Base-by-base conservation (phyloP, 2,329 filamentous ascomycete species). In the Aureobasidium pullulans region DNA sequence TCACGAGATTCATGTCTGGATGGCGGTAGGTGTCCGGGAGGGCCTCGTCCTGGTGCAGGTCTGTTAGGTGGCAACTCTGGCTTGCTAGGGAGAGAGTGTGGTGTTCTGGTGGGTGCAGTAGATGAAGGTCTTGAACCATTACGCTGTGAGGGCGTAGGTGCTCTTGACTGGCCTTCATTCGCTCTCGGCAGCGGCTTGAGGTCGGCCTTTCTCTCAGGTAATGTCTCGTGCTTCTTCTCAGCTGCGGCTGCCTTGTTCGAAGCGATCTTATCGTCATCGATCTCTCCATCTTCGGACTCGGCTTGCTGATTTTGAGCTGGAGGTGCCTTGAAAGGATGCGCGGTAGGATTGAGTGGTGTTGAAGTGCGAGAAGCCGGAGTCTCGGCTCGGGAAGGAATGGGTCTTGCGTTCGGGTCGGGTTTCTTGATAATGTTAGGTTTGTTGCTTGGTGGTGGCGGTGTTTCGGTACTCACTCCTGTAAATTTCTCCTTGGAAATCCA, bases 401-500 rank as follows among this genome's bases (percentile, higher is more conserved):
- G 68, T 32, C 57, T 61, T 15, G 50, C 40, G 4, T 46, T 53
- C 13, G 44, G 57, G 36, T 50, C 53, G 31, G 53, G 53, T 44
- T 59, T 53, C 57, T 59, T 60, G 39, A 44, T n/a, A 19, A 6
- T 37, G 57, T 59, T 31, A 53, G 57, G 46, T 32, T 47, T 60
- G 39, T 28, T 34, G 15, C 7, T 36, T n/a, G 36, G 15, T 11
- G 34, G 42, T 29, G 37, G 32, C 19, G 31, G 4, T 31, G 28
- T 15, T 36, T 31, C 34, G 3, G 11, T 49, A 70, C 81, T 75
- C 74, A 88, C 86, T 62, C 81, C 77, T 64, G 84, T 86, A 61
- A 92, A 93, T 43, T 84, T 85, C 67, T 89, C 86, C 39, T 89
- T 85, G 72, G 89, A 81, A 34, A 90, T 81, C 87, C 87, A 91